Percentiles rank a stretch among this genome's conserved stretches.
These are phyloP conservation scores for Mycosphaerelloides madeirae DNA, from an alignment of 2,329 filamentous ascomycete genomes.

Conservation along the genomic window DNA sequence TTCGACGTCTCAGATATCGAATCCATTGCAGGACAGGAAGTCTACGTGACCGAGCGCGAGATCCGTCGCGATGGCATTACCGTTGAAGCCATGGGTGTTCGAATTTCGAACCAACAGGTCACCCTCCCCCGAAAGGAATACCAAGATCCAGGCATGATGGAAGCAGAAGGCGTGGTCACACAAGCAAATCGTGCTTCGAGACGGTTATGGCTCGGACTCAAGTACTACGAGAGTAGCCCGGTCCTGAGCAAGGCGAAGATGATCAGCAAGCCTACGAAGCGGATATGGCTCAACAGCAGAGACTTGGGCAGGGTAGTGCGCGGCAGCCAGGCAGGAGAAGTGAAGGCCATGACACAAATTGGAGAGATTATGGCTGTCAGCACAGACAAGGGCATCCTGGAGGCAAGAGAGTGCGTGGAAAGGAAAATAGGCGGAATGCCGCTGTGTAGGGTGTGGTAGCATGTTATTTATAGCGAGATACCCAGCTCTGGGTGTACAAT, in stretches of 20 bases:
- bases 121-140: slow-evolving; percentile 19
- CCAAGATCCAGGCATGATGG: slow-evolving; percentile 26
- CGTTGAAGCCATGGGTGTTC: slow-evolving; percentile 29
- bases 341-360: slow-evolving; percentile 67
- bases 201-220: slow-evolving; percentile 81
- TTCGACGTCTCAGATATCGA: slow-evolving; percentile 14
- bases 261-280: slow-evolving; percentile 69
- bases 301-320: slow-evolving; percentile 62
- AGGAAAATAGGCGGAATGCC: slow-evolving; percentile 75
- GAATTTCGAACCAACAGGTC: slow-evolving; percentile 25
- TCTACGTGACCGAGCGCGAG: slow-evolving; percentile 20
- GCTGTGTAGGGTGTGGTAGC: slow-evolving; percentile 62
- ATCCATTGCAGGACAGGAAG: slow-evolving; percentile 13
- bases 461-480: background rate
- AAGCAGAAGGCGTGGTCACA: slow-evolving; percentile 31
- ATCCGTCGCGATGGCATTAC: slow-evolving; percentile 28
- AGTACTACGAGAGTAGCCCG: slow-evolving; percentile 80
- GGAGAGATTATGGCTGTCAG: slow-evolving; percentile 79
- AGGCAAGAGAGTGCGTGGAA: slow-evolving; percentile 76
- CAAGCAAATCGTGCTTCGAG: slow-evolving; percentile 63
- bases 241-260: slow-evolving; percentile 64
- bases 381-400: slow-evolving; percentile 73
- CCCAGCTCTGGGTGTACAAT: too few relatives aligned
- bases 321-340: slow-evolving; percentile 61
- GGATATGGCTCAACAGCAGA: slow-evolving; percentile 60